Evolutionary conservation across 23 red algal genomes (phyloP).

Genomic region (Chondrus crispus): DNA sequence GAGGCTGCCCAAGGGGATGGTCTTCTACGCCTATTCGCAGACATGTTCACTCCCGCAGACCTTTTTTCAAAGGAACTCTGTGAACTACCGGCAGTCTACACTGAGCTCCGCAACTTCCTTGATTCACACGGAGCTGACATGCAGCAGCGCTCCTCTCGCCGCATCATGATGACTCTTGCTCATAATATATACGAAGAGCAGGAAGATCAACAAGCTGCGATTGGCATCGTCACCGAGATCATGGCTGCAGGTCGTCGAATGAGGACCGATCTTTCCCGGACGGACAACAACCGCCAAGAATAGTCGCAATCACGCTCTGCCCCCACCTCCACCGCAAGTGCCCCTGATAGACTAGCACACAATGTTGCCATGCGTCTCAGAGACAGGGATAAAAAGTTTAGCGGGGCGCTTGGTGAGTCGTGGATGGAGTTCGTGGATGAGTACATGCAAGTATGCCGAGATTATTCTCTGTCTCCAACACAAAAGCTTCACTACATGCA

Average conservation of each 20-base stretch:
- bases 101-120: neutral
- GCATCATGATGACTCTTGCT: neutral
- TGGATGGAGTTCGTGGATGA: neutral
- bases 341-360: too few species aligned
- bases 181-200: neutral
- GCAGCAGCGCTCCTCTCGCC: neutral
- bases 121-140: neutral
- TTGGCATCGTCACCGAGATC: neutral
- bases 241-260: neutral
- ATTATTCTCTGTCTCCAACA: neutral
- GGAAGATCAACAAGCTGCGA: neutral
- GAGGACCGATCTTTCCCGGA: too few species aligned
- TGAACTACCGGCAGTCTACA: neutral
- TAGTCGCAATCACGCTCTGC: too few species aligned
- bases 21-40: neutral
- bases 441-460: neutral
- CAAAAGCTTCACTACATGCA: constrained; percentile 13
- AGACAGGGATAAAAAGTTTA: too few species aligned
- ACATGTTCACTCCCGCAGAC: neutral
- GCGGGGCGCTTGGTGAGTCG: neutral
- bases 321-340: too few species aligned
- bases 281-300: too few species aligned
- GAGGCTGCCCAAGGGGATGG: neutral
- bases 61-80: neutral
- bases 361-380: too few species aligned